A percentile compares a stretch with the other conserved stretches of the same genome.
phyloP scores from a whole-genome alignment of 2,329 filamentous ascomycete species.

The Paecilomyces formosus region DNA sequence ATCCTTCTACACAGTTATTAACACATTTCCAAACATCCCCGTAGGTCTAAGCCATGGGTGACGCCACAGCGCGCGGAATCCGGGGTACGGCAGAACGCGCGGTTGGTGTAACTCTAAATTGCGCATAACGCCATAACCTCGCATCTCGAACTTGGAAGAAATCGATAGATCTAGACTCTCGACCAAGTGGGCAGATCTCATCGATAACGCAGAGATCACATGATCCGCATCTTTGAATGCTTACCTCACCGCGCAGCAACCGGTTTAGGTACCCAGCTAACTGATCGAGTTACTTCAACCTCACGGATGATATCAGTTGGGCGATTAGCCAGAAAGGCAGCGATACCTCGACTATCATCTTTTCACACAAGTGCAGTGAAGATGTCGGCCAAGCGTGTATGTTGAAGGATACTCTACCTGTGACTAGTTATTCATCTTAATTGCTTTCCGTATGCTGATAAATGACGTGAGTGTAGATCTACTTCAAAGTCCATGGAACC shows the following conservation, averaged over 20 bases:
- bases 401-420: not conserved
- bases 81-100: not conserved
- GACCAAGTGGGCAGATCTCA: not conserved
- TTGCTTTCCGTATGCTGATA: not conserved
- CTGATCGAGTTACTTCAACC: not conserved
- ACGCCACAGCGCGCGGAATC: not conserved
- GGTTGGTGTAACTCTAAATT: not conserved
- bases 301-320: not conserved
- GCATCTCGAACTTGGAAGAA: not conserved
- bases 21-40: not conserved
- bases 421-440: not conserved
- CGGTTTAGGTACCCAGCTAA: too few species aligned
- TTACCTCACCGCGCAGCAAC: not conserved
- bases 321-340: not conserved
- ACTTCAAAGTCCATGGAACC: conserved; percentile 52
- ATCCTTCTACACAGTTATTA: too few species aligned
- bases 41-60: not conserved
- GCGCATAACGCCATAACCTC: not conserved
- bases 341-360: not conserved
- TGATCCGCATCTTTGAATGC: not conserved
- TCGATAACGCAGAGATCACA: not conserved
- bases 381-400: not conserved
- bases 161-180: not conserved
- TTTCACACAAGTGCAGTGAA: not conserved
- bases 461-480: conserved; percentile 17